Evolutionary conservation across 2,329 filamentous ascomycete species (phyloP), one percentile per base, ranked within the genome.

Genomic region (Lecanoromycetidae sp.): DNA sequence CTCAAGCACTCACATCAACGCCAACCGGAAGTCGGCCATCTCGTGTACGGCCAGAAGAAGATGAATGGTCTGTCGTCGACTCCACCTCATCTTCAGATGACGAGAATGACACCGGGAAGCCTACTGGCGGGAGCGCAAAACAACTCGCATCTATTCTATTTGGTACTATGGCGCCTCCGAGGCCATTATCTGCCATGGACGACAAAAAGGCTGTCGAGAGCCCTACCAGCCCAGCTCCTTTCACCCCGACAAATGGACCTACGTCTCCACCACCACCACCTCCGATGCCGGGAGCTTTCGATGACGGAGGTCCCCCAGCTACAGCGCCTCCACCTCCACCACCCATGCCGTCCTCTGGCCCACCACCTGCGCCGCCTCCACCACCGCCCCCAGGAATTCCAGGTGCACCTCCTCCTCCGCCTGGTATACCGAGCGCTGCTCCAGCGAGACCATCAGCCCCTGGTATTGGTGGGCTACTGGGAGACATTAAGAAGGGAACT

Each of bases 111-210:
- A 84, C 88, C 47, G 83, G 87, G 45, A 77, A 81, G 8, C 81
- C 85, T 15, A 84, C 84, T 42, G 86, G 86, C 46, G 80, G 83
- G 50, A 87, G 79, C 56, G 91, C 91, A 40, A 91, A 93, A 51
- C 86, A 94, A 57, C 77, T 98, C 30, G 91, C 91, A 13, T 94
- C 86, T 5, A 91, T 95, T 51, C 74, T 98, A 17, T 98, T 98
- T 62, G 90, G 91, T 50, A 94, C 88, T 43, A 96, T 98, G 88
- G 90, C 78, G 8, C 90, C 91, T 32, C 90, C 91, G 12, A 80
- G 90, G 43, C 88, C 90, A 25, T 67, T 95, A 36, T 93, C 86
- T 17, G 83, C 87, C 5, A 79, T 85, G 63, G 87, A 84, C 46
- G 80, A 84, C 55, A 84, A 84, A 57, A 53, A 51, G 29, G 39